A percentile compares a stretch with the other conserved stretches of the same genome.
Evolutionary conservation across 352 stramenopile genomes (phyloP).

Genomic region (Phytophthora tentaculata): DNA sequence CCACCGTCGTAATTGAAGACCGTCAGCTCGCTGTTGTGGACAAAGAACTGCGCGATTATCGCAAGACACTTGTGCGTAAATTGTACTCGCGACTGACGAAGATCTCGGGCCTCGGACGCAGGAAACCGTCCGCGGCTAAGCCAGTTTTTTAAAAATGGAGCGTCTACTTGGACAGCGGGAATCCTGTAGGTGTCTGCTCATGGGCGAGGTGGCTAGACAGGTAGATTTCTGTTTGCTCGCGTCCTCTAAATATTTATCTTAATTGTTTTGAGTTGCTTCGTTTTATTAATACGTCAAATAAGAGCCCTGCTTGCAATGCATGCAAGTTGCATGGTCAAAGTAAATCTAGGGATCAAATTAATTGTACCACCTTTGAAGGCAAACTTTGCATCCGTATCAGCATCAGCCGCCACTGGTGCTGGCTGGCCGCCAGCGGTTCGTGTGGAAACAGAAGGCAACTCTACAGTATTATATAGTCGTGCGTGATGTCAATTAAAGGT

Average conservation of each 20-base stretch:
- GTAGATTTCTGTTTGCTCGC: constrained; percentile 6
- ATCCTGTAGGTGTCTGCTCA: constrained; percentile 16
- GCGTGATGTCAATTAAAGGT: constrained; percentile 19
- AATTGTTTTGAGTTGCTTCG: constrained; percentile 16
- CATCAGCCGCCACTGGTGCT: not conserved
- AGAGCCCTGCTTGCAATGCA: too few species aligned
- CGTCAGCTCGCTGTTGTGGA: constrained; percentile 75
- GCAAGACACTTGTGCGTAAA: constrained; percentile 67
- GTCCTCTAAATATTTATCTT: constrained; percentile 42
- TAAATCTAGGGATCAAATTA: too few species aligned
- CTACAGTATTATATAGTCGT: too few species aligned
- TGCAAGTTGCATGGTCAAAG: too few species aligned
- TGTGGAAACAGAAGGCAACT: constrained; percentile 20
- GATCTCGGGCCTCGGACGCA: constrained; percentile 46
- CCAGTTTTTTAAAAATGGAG: constrained; percentile 16
- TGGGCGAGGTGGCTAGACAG: constrained; percentile 10
- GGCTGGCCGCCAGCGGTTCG: constrained; percentile 14
- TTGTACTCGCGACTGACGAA: constrained; percentile 58
- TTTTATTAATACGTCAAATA: not conserved
- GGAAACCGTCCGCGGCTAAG: constrained; percentile 24
- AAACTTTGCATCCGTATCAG: not conserved
- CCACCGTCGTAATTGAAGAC: constrained; percentile 63
- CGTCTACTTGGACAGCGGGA: constrained; percentile 33
- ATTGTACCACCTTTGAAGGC: too few species aligned
- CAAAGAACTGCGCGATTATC: constrained; percentile 65